Percentiles rank a stretch among this genome's conserved stretches.
Evolutionary conservation across 345 rosid species (phyloP).

Genomic region (Ceriops tagal): DNA sequence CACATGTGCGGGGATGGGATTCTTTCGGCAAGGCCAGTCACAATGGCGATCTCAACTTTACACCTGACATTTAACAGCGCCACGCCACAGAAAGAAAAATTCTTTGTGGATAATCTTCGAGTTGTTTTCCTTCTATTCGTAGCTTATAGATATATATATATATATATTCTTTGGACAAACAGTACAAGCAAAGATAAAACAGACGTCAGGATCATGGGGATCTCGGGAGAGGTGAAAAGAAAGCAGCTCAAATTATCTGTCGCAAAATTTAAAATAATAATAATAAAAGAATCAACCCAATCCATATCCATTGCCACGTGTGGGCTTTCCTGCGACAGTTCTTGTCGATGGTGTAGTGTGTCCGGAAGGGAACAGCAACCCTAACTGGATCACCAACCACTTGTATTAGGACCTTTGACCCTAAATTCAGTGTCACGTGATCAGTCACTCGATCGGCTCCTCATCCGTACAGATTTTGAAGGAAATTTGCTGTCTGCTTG

Average conservation of each 20-base stretch:
- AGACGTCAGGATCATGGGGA: conserved; percentile 21
- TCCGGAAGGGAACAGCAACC: conserved; percentile 16
- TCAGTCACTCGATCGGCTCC: background rate
- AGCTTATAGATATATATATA: background rate
- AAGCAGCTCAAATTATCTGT: background rate
- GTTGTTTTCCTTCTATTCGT: background rate
- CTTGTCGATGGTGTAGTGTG: background rate
- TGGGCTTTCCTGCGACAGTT: background rate
- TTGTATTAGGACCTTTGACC: conserved; percentile 11
- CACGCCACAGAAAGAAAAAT: background rate
- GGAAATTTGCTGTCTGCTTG: background rate
- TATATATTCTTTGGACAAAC: background rate
- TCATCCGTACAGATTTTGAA: conserved; percentile 12
- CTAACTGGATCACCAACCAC: conserved; percentile 24
- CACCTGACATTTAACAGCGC: background rate
- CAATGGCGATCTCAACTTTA: too few species aligned
- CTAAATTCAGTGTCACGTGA: conserved; percentile 23
- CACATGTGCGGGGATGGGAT: too few species aligned
- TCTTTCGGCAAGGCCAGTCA: too few species aligned
- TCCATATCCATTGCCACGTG: conserved; percentile 23
- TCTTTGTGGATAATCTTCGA: conserved; percentile 14
- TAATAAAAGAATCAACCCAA: too few species aligned
- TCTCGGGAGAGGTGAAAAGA: conserved; percentile 10
- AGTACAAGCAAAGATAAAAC: background rate
- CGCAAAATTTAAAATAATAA: too few species aligned